Conservation (phyloP, 805 yeast species). For the Candida tibetensis region DNA sequence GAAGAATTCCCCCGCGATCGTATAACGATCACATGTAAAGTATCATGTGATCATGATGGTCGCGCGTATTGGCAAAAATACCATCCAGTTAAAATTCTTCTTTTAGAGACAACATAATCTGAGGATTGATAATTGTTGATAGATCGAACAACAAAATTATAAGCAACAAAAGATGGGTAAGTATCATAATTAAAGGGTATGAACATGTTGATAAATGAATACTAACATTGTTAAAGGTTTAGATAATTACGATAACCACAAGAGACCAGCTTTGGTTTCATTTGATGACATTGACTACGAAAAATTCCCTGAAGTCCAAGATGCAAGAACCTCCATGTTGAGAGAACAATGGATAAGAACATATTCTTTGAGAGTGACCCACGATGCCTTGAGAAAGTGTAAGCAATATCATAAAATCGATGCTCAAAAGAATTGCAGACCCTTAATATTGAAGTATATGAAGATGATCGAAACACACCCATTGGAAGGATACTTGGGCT, state of each 20-base stretch:
- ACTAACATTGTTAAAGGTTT: conserved; percentile 22
- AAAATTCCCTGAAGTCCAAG: conserved; percentile 56
- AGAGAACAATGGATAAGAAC: conserved; percentile 79
- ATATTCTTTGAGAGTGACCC: conserved; percentile 62
- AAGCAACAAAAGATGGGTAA: no score
- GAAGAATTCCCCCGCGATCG: no score
- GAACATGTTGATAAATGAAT: not conserved
- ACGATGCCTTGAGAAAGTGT: conserved; percentile 75
- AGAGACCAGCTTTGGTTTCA: conserved; percentile 69
- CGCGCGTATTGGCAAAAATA: conserved; percentile 17
- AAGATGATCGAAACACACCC: conserved; percentile 70
- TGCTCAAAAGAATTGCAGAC: conserved; percentile 71
- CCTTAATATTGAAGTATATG: conserved; percentile 71
- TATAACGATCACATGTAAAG: no score
- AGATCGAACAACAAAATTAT: conserved; percentile 7
- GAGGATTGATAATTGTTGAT: conserved; percentile 2
- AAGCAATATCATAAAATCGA: conserved; percentile 55
- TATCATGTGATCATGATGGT: conserved; percentile 4
- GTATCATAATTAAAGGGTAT: conserved; percentile 5
- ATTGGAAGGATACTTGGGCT: conserved; percentile 74
- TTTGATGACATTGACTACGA: conserved; percentile 80
- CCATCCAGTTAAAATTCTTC: conserved; percentile 33
- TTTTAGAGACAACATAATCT: conserved; percentile 16
- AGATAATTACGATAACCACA: conserved; percentile 40
- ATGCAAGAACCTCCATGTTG: conserved; percentile 74